Evolutionary conservation across 495 filamentous ascomycete genomes (phyloP).

Genomic region (Xylaria intraflava): DNA sequence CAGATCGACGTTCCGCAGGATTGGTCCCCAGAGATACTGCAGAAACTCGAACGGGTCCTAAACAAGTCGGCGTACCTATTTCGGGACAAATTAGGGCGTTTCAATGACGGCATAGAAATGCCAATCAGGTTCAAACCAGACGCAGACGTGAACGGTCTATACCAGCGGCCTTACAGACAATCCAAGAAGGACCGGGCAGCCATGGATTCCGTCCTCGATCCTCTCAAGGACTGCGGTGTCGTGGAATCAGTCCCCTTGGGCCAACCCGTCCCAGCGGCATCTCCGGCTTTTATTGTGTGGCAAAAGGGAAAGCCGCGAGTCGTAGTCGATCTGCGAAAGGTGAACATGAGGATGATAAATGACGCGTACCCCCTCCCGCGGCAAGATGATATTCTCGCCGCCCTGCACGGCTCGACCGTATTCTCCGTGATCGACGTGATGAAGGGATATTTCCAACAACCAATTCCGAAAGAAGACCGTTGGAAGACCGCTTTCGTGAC

Average conservation of each 20-base stretch:
- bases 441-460: conserved; percentile 13
- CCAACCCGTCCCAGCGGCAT: neutral
- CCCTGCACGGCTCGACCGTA: neutral
- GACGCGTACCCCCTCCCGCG: conserved; percentile 8
- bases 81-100: neutral
- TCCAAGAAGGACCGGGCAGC: neutral
- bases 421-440: conserved; percentile 9
- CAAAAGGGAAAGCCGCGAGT: conserved; percentile 9
- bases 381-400: neutral
- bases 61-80: neutral
- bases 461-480: neutral
- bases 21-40: neutral
- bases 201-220: neutral
- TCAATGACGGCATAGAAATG: conserved; percentile 13
- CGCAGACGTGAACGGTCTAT: neutral
- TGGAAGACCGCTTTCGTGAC: conserved; percentile 12
- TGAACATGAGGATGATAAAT: conserved; percentile 5
- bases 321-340: conserved; percentile 6
- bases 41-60: neutral
- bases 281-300: conserved; percentile 11
- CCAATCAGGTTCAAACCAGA: conserved; percentile 6
- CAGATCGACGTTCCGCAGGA: neutral
- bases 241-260: conserved; percentile 1
- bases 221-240: neutral
- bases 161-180: neutral